Evolutionary conservation across 352 stramenopile genomes (phyloP), one percentile per base, ranked within the genome.

Genomic region (Pythium chondricola): DNA sequence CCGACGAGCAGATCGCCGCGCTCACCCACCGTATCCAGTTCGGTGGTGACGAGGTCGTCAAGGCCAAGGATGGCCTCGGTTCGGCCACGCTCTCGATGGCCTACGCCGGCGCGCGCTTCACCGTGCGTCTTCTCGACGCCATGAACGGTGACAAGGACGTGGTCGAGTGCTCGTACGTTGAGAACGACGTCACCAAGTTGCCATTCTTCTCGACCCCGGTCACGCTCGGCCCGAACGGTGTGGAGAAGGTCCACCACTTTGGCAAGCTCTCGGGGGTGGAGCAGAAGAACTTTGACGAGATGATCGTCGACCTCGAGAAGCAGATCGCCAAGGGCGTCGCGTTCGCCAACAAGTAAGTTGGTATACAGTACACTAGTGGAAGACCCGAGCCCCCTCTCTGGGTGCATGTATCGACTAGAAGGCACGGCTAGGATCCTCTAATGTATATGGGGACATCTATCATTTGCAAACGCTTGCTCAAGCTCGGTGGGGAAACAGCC

Each of bases 41-140:
- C 58, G 82, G 82, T 33, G 82, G 82, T 30, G 82, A 93, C 54
- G 97, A 99, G 71, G 97, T 99, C 36, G 97, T 99, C 33, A 74
- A 94, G 58, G 79, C 81, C 40, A 94, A 99, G 90, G 95, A 98
- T 51, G 97, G 97, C 54, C 83, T 95, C 30, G 97, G 97, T 35
- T 98, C 91, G 58, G 97, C 97, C 50, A 99, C 97, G 45, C 85
- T 99, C 32, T 98, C 88, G 41, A 99, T 99, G 97, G 97, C 97
- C 4, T 99, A 99, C 70, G 97, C 97, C 26, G 97, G 94, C 30
- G 96, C 94, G 9, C 61, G 97, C 55, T 99, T 99, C 75, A 85
- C 83, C 6, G 38, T 82, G 22, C 81, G 78, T 56, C 82, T 99
- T 4, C 69, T 99, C 18, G 87, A 96, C 59, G 97, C 96, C 44